Evolutionary conservation across 495 filamentous ascomycete genomes (phyloP).

Genomic region (Penicillium egyptiacum): DNA sequence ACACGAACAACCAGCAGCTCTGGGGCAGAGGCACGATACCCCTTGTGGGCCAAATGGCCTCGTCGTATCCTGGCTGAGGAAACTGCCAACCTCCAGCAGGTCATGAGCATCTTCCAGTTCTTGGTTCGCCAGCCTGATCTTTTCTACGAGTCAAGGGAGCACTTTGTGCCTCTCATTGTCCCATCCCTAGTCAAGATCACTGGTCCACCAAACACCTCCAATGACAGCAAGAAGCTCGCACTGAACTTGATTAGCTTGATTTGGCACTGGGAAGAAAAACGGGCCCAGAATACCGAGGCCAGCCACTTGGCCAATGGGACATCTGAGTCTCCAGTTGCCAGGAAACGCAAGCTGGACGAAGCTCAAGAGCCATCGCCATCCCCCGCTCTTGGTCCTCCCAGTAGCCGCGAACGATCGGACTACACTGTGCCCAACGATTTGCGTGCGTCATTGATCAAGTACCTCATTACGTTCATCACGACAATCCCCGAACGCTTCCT

Average conservation of each 20-base stretch:
- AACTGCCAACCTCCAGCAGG: constrained; percentile 92
- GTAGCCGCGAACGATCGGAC: constrained; percentile 58
- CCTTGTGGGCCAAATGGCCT: constrained; percentile 87
- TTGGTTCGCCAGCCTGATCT: constrained; percentile 87
- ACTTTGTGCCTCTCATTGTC: constrained; percentile 85
- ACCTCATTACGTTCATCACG: constrained; percentile 91
- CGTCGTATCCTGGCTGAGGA: constrained; percentile 91
- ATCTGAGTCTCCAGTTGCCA: constrained; percentile 68
- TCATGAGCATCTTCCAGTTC: constrained; percentile 97
- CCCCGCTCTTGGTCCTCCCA: constrained; percentile 49
- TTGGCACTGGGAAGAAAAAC: constrained; percentile 87
- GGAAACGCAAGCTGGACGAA: constrained; percentile 74
- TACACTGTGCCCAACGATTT: constrained; percentile 66
- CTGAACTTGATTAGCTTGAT: constrained; percentile 87
- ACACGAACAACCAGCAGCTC: constrained; percentile 53
- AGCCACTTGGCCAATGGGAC: constrained; percentile 39
- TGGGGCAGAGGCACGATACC: constrained; percentile 56
- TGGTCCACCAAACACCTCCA: constrained; percentile 77
- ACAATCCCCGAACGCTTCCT: constrained; percentile 80
- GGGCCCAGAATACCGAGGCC: constrained; percentile 56
- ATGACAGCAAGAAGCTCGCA: constrained; percentile 89
- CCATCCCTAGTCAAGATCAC: constrained; percentile 86
- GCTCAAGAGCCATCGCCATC: constrained; percentile 36
- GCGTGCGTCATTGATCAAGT: constrained; percentile 79
- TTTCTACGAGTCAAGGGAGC: constrained; percentile 92